Conservation (phyloP, 179 eudicot genomes). For the Carnegiea gigantea region DNA sequence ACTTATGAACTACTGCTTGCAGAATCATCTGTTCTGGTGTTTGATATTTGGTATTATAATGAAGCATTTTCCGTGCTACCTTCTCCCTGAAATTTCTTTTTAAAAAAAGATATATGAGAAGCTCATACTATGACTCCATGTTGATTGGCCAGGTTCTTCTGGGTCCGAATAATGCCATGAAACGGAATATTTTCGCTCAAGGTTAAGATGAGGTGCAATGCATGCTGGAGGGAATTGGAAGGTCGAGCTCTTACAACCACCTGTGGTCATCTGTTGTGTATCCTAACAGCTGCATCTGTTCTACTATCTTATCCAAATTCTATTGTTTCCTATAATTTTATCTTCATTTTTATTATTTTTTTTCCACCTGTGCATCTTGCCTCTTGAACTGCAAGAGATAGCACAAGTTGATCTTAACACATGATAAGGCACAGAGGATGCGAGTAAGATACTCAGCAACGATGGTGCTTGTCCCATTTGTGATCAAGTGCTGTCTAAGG, state of each 20-base stretch:
- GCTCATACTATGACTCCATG: not conserved
- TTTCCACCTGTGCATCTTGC: conserved; percentile 13
- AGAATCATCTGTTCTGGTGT: not conserved
- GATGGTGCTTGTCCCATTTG: conserved; percentile 95
- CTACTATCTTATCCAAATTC: not conserved
- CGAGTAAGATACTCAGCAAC: conserved; percentile 74
- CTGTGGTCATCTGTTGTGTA: conserved; percentile 92
- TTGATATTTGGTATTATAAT: not conserved
- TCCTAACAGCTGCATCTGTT: conserved; percentile 32
- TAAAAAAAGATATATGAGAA: not conserved
- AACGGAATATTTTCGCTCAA: conserved; percentile 27
- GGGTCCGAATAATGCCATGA: conserved; percentile 16
- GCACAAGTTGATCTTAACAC: conserved; percentile 47
- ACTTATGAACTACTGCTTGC: not conserved
- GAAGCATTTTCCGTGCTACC: not conserved
- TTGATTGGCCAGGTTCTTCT: conserved; percentile 16
- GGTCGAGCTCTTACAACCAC: conserved; percentile 77
- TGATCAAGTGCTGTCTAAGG: conserved; percentile 92
- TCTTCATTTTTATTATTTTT: conserved; percentile 8
- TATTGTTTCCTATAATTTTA: not conserved
- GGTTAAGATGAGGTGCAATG: conserved; percentile 83
- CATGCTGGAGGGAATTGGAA: conserved; percentile 91
- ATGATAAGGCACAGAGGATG: conserved; percentile 76
- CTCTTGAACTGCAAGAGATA: conserved; percentile 3
- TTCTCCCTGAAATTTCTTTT: not conserved